phyloP scores from a whole-genome alignment of 805 yeast species.

The Cyberlindnera xishuangbannaensis region DNA sequence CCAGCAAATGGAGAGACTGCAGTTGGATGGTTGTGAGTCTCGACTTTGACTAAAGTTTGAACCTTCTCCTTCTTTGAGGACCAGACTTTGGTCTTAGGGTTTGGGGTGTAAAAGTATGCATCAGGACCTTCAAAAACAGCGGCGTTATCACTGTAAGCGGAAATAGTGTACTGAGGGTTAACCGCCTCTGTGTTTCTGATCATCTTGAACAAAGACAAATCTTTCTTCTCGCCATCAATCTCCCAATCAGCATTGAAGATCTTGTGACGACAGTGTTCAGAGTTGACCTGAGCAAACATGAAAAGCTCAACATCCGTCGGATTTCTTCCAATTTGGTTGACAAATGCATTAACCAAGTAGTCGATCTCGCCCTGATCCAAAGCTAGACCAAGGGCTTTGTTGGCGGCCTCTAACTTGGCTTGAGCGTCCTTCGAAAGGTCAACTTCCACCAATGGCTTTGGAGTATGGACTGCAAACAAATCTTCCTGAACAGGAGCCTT shows the following conservation, averaged over 20 bases:
- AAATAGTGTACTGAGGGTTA: conserved; percentile 75
- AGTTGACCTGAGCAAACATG: conserved; percentile 99
- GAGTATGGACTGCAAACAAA: conserved; percentile 69
- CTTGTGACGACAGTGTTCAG: conserved; percentile 99
- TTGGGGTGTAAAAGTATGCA: conserved; percentile 76
- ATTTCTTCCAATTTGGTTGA: conserved; percentile 66
- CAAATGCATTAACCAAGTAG: conserved; percentile 80
- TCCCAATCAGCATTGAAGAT: conserved; percentile 98
- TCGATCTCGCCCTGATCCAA: conserved; percentile 90
- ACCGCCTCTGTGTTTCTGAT: conserved; percentile 86
- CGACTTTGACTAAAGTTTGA: conserved; percentile 90
- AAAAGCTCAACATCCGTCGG: conserved; percentile 97
- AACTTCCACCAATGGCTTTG: conserved; percentile 77
- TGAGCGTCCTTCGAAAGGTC: conserved; percentile 49
- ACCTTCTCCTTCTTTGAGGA: conserved; percentile 67
- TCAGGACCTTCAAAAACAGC: conserved; percentile 87
- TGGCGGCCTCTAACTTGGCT: conserved; percentile 66
- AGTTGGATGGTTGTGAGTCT: conserved; percentile 98
- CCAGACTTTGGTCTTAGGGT: conserved; percentile 68
- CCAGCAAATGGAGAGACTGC: conserved; percentile 99
- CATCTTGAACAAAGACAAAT: conserved; percentile 82
- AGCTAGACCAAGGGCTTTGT: conserved; percentile 86
- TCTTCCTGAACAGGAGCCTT: conserved; percentile 62
- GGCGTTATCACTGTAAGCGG: conserved; percentile 97
- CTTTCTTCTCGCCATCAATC: conserved; percentile 75